Percentiles rank a stretch among this genome's conserved stretches.
Evolutionary conservation across 352 stramenopile species (phyloP).

Genomic region (Phytophthora sp.): DNA sequence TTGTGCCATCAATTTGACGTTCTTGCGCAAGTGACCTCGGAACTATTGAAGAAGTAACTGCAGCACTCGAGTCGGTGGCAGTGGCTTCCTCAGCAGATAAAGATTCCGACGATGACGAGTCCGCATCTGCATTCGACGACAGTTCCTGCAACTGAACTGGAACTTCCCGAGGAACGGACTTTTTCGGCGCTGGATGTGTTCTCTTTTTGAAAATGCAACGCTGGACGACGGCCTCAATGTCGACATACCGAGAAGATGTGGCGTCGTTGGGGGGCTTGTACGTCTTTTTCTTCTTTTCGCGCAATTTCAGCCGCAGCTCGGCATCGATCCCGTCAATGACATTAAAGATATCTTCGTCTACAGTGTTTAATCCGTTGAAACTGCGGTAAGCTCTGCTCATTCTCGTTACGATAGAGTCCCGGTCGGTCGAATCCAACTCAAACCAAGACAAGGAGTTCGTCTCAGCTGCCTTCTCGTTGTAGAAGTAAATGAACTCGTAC

Average conservation of each 20-base stretch:
- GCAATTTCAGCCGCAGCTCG: slow-evolving; percentile 26
- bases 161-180: background rate
- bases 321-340: slow-evolving; percentile 45
- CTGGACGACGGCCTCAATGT: slow-evolving; percentile 43
- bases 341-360: slow-evolving; percentile 40
- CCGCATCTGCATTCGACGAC: slow-evolving; percentile 23
- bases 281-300: slow-evolving; percentile 45
- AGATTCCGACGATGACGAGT: slow-evolving; percentile 30
- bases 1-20: background rate
- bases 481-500: slow-evolving; percentile 55
- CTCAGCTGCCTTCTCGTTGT: slow-evolving; percentile 34
- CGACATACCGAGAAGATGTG: slow-evolving; percentile 39
- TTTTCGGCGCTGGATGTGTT: background rate
- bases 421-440: slow-evolving; percentile 30
- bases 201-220: slow-evolving; percentile 28
- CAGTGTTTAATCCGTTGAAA: slow-evolving; percentile 39
- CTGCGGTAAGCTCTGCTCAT: slow-evolving; percentile 45
- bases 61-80: slow-evolving; percentile 22
- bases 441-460: slow-evolving; percentile 40
- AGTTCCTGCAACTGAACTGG: slow-evolving; percentile 1
- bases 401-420: slow-evolving; percentile 20
- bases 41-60: background rate
- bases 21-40: slow-evolving; percentile 9
- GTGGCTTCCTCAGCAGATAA: slow-evolving; percentile 12
- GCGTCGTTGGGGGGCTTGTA: slow-evolving; percentile 39